Percentiles rank a stretch among this genome's conserved stretches.
Conservation (phyloP, 169 alveolate genomes). For the Theileria luwenshuni region DNA sequence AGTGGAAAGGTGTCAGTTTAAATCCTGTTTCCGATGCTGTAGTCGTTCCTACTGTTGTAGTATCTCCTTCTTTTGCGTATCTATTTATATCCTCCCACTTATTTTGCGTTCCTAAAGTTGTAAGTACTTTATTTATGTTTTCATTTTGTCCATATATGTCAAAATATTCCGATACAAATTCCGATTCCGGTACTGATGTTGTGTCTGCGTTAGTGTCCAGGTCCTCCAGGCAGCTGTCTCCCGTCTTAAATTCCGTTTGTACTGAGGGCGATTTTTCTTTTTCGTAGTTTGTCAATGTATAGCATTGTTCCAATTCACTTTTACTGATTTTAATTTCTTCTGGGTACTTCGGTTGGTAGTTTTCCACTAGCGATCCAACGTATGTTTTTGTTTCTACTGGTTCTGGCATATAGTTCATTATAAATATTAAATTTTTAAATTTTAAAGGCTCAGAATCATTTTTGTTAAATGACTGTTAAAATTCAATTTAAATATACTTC, state of each 20-base stretch:
- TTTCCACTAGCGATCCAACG: background rate
- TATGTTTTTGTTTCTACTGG: conserved; percentile 7
- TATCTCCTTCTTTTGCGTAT: background rate
- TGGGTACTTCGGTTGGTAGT: background rate
- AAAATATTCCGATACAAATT: conserved; percentile 32
- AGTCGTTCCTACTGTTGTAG: conserved; percentile 7
- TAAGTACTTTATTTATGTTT: conserved; percentile 8
- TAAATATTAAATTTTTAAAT: background rate
- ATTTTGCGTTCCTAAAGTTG: background rate
- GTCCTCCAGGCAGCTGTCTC: conserved; percentile 29
- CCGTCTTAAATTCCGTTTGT: background rate
- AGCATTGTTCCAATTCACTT: background rate
- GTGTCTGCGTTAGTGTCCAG: conserved; percentile 48
- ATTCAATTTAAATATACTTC: no score
- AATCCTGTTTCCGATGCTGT: conserved; percentile 1
- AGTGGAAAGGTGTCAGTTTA: conserved; percentile 2
- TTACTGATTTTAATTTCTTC: no score
- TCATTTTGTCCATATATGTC: conserved; percentile 24
- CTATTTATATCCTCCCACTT: conserved; percentile 16
- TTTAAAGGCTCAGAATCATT: no score
- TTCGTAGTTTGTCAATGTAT: background rate
- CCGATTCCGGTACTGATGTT: conserved; percentile 41
- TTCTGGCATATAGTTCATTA: conserved; percentile 5
- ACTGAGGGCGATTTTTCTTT: conserved; percentile 10
- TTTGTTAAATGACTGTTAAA: no score